Evolutionary conservation across 1,139 yeast genomes (phyloP).

Genomic region (Spencermartinsiella ligniputridi): DNA sequence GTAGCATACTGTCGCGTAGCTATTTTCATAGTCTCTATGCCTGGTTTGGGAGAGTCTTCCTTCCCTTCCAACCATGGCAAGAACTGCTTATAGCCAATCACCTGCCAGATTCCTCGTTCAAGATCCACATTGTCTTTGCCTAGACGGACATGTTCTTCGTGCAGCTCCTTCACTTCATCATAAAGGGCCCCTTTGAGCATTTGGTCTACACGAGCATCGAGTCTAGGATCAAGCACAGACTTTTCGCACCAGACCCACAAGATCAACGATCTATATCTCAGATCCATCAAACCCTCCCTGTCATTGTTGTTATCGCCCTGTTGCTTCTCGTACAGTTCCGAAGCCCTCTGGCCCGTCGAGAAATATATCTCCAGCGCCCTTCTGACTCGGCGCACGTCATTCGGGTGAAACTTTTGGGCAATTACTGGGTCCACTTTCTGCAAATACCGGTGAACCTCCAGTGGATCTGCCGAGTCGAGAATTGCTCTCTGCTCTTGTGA

Average conservation of each 20-base stretch:
- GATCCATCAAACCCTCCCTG: slow-evolving; percentile 24
- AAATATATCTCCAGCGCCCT: slow-evolving; percentile 79
- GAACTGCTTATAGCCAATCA: slow-evolving; percentile 92
- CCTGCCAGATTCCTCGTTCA: slow-evolving; percentile 87
- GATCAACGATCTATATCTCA: slow-evolving; percentile 63
- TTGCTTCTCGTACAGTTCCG: slow-evolving; percentile 66
- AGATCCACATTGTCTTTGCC: slow-evolving; percentile 39
- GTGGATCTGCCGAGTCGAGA: slow-evolving; percentile 45
- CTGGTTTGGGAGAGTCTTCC: slow-evolving; percentile 34
- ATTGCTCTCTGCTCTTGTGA: slow-evolving; percentile 40
- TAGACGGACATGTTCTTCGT: slow-evolving; percentile 19
- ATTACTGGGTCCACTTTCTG: slow-evolving; percentile 61
- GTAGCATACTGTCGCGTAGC: slow-evolving; percentile 85
- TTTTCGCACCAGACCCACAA: slow-evolving; percentile 85
- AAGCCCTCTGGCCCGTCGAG: slow-evolving; percentile 62
- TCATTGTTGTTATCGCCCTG: slow-evolving; percentile 24
- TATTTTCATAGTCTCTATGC: slow-evolving; percentile 73
- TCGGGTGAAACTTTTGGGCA: slow-evolving; percentile 84
- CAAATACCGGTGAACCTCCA: slow-evolving; percentile 46
- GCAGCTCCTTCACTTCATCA: slow-evolving; percentile 61
- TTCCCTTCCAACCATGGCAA: slow-evolving; percentile 61
- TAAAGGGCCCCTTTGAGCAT: slow-evolving; percentile 64
- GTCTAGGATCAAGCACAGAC: slow-evolving; percentile 51
- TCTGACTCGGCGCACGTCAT: slow-evolving; percentile 71
- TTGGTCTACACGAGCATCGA: slow-evolving; percentile 75